Evolutionary conservation across 768 basidiomycete species (phyloP).

Genomic region (Rubroboletus satanas): DNA sequence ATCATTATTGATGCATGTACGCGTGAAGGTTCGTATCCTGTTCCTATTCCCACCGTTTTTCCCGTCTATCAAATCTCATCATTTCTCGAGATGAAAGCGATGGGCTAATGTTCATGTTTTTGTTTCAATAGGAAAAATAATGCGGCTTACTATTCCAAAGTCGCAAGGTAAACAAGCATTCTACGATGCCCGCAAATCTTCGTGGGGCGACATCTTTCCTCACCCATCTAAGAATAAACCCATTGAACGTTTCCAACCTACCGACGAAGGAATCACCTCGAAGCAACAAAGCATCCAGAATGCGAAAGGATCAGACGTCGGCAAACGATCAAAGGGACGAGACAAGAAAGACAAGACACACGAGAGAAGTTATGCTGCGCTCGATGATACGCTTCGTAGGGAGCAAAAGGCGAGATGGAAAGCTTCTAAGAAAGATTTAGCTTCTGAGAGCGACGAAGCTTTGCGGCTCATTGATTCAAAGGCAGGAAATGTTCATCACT

Average conservation of each 20-base stretch:
- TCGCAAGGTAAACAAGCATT: conserved; percentile 95
- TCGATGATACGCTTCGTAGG: conserved; percentile 37
- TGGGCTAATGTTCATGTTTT: neutral
- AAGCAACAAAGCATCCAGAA: conserved; percentile 27
- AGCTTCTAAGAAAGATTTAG: conserved; percentile 17
- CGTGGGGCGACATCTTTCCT: conserved; percentile 95
- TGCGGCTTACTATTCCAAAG: conserved; percentile 86
- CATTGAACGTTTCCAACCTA: conserved; percentile 54
- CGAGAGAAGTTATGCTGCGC: conserved; percentile 27
- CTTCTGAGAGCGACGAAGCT: neutral
- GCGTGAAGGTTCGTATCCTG: conserved; percentile 54
- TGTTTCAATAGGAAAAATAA: conserved; percentile 66
- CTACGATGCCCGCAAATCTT: conserved; percentile 90
- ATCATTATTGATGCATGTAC: conserved; percentile 89
- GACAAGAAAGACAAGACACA: conserved; percentile 20
- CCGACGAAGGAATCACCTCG: conserved; percentile 23
- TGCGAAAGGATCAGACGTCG: conserved; percentile 51
- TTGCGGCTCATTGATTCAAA: conserved; percentile 11
- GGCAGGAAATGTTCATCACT: neutral
- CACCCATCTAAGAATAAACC: conserved; percentile 78
- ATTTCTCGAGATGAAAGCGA: conserved; percentile 4
- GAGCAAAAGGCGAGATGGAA: conserved; percentile 35
- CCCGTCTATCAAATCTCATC: neutral
- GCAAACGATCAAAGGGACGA: conserved; percentile 41
- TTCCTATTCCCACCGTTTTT: conserved; percentile 7